phyloP scores from a whole-genome alignment of 2,329 filamentous ascomycete genomes.

The Escovopsis sp. region DNA sequence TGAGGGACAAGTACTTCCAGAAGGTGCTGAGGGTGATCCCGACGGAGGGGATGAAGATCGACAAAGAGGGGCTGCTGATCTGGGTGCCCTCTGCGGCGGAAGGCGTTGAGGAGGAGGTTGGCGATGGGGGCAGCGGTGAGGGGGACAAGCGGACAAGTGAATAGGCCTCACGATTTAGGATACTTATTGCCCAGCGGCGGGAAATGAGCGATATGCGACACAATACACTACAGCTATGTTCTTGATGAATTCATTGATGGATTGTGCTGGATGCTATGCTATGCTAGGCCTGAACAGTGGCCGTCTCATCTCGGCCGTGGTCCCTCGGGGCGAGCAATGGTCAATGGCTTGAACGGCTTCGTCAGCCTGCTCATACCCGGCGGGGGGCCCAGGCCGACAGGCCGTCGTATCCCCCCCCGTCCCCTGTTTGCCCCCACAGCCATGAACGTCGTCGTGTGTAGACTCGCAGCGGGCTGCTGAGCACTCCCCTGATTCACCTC shows the following conservation, averaged over 20 bases:
- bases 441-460: conserved; percentile 38
- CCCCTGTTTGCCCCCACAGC: conserved; percentile 14
- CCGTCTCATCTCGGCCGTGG: conserved; percentile 2
- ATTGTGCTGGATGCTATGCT: too few relatives aligned
- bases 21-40: conserved; percentile 73
- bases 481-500: conserved; percentile 10
- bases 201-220: too few relatives aligned
- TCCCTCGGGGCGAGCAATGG: conserved; percentile 29
- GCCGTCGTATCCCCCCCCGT: conserved; percentile 27
- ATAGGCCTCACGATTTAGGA: background rate
- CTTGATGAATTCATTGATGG: too few relatives aligned
- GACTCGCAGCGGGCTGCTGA: conserved; percentile 24
- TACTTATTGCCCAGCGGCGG: too few relatives aligned
- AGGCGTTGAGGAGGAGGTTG: conserved; percentile 3
- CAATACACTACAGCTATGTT: too few relatives aligned
- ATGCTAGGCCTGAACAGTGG: background rate
- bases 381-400: conserved; percentile 29
- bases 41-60: conserved; percentile 54
- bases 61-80: conserved; percentile 48
- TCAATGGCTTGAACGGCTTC: conserved; percentile 43
- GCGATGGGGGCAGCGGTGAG: background rate
- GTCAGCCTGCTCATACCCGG: conserved; percentile 35
- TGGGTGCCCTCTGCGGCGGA: conserved; percentile 35
- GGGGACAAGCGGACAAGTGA: background rate
- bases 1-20: conserved; percentile 85